Base-by-base conservation (phyloP, 2,329 filamentous ascomycete genomes). In the Talaromyces sp. region DNA sequence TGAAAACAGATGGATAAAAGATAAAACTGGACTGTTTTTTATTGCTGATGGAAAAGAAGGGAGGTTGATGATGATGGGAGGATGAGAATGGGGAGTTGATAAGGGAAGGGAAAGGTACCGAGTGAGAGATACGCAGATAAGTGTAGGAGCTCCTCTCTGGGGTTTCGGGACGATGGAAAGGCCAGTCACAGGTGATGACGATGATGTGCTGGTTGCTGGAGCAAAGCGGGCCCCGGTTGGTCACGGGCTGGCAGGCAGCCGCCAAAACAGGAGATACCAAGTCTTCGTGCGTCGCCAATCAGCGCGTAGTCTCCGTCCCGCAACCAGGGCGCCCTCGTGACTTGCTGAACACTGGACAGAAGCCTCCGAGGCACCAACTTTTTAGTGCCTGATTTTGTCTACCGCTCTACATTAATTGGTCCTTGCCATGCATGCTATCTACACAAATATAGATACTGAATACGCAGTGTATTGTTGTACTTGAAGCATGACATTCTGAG, bases 111-210 rank as follows among this genome's bases (percentile, higher is more conserved):
- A 58, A 43, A 58, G 39, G 56, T 43, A 37, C 35, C 22, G 31
- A 16, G 11, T 31, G 27, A 31, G 27, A 31, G 56, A 33, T 45
- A 58, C 19, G 10, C 27, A 58, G 11, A 4, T 33, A 31, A 24
- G 52, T 8, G 14, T 47, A 47, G 19, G n/a, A 24, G 43, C 43
- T 47, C 72, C 54, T 58, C 31, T 58, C 52, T 57, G 52, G 52
- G 52, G 52, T 35, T 57, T 70, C 68, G 70, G 72, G 71, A 73
- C 69, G 68, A 69, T 68, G 68, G 72, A 71, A 73, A 66, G 69
- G 68, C 70, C 65, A 70, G 68, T 68, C 33, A 35, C 45, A 43
- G 60, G 60, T 62, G 73, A 70, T 70, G 65, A 62, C 71, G 69
- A 57, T 52, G 63, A 56, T 56, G 48, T 52, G 24, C 48, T 41